Evolutionary conservation across 345 rosid genomes (phyloP).

Genomic region (Geranium brycei): DNA sequence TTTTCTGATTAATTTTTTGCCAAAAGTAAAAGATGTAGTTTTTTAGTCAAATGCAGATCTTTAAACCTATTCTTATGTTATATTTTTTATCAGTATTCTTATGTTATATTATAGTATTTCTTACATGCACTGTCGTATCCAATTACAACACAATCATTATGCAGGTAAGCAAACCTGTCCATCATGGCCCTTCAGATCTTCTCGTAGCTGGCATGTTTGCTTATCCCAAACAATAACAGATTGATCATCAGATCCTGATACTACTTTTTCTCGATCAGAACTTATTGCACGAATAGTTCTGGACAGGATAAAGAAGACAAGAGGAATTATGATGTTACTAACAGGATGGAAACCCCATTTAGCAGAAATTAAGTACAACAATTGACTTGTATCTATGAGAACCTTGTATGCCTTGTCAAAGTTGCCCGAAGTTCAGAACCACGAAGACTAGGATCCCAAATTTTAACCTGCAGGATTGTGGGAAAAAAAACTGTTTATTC

Average conservation of each 20-base stretch:
- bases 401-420: slow-evolving; percentile 88
- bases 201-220: slow-evolving; percentile 80
- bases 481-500: slow-evolving; percentile 1
- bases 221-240: slow-evolving; percentile 97
- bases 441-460: slow-evolving; percentile 99
- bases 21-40: too few relatives aligned
- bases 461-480: slow-evolving; percentile 57
- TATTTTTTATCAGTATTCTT: too few relatives aligned
- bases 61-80: too few relatives aligned
- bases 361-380: neutral
- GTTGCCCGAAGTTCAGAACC: slow-evolving; percentile 96
- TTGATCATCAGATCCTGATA: slow-evolving; percentile 96
- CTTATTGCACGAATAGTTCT: slow-evolving; percentile 92
- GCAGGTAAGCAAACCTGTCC: slow-evolving; percentile 51
- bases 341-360: neutral
- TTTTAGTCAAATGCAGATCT: too few relatives aligned
- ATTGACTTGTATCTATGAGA: neutral
- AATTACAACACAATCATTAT: slow-evolving; percentile 2
- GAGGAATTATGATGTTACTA: neutral
- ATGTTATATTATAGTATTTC: too few relatives aligned
- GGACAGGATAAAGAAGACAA: slow-evolving; percentile 15
- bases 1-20: too few relatives aligned
- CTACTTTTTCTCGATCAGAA: slow-evolving; percentile 95
- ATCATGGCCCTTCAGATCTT: slow-evolving; percentile 93
- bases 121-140: neutral